Percentiles rank a stretch among this genome's conserved stretches.
Evolutionary conservation across 208 protist genomes (phyloP).

Genomic region (Trypanosoma grayi): DNA sequence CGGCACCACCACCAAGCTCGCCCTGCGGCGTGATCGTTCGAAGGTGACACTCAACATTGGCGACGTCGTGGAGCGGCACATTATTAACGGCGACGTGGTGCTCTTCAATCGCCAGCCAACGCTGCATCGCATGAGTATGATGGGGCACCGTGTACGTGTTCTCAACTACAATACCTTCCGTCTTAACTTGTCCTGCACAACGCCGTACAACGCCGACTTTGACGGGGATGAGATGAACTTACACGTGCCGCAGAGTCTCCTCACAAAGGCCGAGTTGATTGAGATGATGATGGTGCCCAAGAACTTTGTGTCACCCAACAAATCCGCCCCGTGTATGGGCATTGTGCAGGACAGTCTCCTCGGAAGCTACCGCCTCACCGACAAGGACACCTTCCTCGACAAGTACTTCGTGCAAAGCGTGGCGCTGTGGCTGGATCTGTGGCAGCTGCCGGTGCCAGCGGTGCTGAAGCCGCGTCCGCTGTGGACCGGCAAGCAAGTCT

Average conservation of each 20-base stretch:
- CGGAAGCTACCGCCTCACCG: slow-evolving; percentile 92
- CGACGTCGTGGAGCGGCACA: slow-evolving; percentile 97
- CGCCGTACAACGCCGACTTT: slow-evolving; percentile 99
- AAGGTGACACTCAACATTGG: slow-evolving; percentile 91
- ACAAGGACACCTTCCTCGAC: slow-evolving; percentile 96
- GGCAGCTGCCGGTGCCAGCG: slow-evolving; percentile 96
- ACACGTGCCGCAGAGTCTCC: slow-evolving; percentile 98
- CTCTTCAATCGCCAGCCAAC: slow-evolving; percentile 99
- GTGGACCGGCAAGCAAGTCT: slow-evolving; percentile 99
- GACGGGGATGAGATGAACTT: slow-evolving; percentile 99
- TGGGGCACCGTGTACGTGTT: slow-evolving; percentile 97
- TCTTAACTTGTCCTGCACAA: slow-evolving; percentile 98
- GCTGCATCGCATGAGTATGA: slow-evolving; percentile 99
- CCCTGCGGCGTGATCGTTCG: slow-evolving; percentile 65
- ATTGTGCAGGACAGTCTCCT: slow-evolving; percentile 99
- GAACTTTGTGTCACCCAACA: slow-evolving; percentile 99
- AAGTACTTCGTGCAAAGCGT: slow-evolving; percentile 98
- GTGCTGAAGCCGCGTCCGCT: slow-evolving; percentile 97
- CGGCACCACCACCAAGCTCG: slow-evolving; percentile 91
- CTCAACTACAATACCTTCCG: slow-evolving; percentile 99
- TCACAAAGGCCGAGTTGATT: slow-evolving; percentile 96
- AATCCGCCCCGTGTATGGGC: slow-evolving; percentile 98
- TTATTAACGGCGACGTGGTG: slow-evolving; percentile 98
- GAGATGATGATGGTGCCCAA: slow-evolving; percentile 99
- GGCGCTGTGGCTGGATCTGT: slow-evolving; percentile 96